phyloP scores from a whole-genome alignment of 2,329 filamentous ascomycete genomes.

The Aspergillus arachidicola region DNA sequence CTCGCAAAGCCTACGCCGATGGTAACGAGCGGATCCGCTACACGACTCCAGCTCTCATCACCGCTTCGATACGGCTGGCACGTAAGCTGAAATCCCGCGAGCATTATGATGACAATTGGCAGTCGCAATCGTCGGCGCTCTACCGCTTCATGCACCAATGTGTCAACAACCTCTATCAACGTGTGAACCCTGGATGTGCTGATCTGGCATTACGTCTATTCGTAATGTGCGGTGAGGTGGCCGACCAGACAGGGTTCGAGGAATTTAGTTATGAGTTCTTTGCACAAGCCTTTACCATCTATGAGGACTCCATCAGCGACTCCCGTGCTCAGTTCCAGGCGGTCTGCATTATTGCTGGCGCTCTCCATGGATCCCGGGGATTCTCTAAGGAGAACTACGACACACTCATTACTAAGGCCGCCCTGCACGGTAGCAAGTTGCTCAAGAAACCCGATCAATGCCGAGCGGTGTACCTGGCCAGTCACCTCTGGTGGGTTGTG shows the following conservation, averaged over 20 bases:
- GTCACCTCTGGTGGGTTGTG: constrained; percentile 96
- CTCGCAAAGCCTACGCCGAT: constrained; percentile 82
- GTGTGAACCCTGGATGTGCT: constrained; percentile 78
- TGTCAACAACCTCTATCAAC: constrained; percentile 82
- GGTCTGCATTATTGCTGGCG: constrained; percentile 89
- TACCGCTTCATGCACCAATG: constrained; percentile 96
- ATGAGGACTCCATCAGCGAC: constrained; percentile 94
- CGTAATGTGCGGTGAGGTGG: constrained; percentile 87
- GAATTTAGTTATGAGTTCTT: constrained; percentile 98
- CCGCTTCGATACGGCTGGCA: constrained; percentile 84
- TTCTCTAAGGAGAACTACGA: constrained; percentile 99
- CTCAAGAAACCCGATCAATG: constrained; percentile 98
- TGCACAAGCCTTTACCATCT: constrained; percentile 95
- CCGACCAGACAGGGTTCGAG: constrained; percentile 87
- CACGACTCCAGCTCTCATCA: constrained; percentile 90
- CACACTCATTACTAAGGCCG: constrained; percentile 96
- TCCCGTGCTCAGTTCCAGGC: constrained; percentile 97
- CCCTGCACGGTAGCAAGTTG: constrained; percentile 93
- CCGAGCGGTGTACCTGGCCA: constrained; percentile 91
- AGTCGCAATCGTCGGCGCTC: constrained; percentile 73
- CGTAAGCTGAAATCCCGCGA: constrained; percentile 87
- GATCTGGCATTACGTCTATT: constrained; percentile 90
- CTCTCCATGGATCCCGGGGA: constrained; percentile 82
- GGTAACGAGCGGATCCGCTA: constrained; percentile 96
- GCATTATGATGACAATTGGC: constrained; percentile 78